phyloP scores from a whole-genome alignment of 73 alveolate species.

The Stentor coeruleus region DNA sequence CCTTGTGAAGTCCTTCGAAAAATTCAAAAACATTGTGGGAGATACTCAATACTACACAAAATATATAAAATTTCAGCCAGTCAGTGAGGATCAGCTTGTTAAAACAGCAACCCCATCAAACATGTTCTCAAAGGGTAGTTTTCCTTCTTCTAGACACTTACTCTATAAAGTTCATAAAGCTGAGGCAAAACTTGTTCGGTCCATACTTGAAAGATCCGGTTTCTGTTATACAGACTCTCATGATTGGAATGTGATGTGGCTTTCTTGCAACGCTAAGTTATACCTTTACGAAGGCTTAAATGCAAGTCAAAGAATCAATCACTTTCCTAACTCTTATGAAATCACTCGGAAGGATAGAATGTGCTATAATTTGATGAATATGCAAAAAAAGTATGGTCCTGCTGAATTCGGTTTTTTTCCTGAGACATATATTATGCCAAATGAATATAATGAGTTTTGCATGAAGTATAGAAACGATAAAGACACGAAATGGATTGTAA shows the following conservation, averaged over 20 bases:
- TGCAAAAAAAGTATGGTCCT: constrained; percentile 54
- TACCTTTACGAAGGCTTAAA: constrained; percentile 29
- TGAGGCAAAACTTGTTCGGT: constrained; percentile 49
- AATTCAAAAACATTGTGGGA: neutral
- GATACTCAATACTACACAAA: neutral
- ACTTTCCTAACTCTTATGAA: constrained; percentile 71
- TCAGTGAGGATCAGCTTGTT: neutral
- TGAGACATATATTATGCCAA: constrained; percentile 59
- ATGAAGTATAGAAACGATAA: constrained; percentile 40
- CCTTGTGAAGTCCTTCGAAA: neutral
- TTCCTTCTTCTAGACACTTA: neutral
- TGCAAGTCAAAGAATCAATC: constrained; percentile 41
- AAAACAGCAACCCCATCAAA: neutral
- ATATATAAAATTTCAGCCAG: neutral
- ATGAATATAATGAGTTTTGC: constrained; percentile 43
- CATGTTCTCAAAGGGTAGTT: neutral
- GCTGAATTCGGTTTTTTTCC: constrained; percentile 64
- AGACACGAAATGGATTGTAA: constrained; percentile 58
- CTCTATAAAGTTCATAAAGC: constrained; percentile 51
- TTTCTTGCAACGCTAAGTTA: constrained; percentile 41
- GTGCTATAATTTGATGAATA: constrained; percentile 46
- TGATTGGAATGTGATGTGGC: constrained; percentile 70
- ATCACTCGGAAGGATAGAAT: constrained; percentile 66
- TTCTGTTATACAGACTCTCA: constrained; percentile 59
- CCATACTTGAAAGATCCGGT: constrained; percentile 42